Base-by-base conservation (phyloP, 306 rosid species). In the Prunus mume region DNA sequence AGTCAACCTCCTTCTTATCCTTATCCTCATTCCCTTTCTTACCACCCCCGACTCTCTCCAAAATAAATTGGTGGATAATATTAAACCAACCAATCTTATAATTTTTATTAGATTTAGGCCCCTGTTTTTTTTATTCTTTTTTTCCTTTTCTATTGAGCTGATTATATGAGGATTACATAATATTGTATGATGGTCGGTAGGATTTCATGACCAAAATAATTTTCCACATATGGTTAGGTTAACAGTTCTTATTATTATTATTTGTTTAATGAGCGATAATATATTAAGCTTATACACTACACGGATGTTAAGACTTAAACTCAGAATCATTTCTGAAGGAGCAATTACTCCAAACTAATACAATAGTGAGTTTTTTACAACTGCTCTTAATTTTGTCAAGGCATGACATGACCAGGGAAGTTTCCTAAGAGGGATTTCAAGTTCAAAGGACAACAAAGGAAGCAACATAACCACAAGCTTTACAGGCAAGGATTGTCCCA, bases 1-100 rank as follows among this genome's bases (percentile, higher is more conserved):
- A 71, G 91, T 89, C 93, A 82, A 85, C 87, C 82, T 82, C 72
- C n/a, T 25, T 6, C 11, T 25, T 61, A 9, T 61, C 11, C 92
- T 88, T 89, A 80, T 88, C 87, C 28, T 68, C 62, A 11, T 38
- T 15, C 32, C 51, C 12, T 68, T 76, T 56, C 79, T 32, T 49
- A 20, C 79, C 52, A 68, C 77, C 76, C 85, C 62, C 0, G 4
- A 27, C 52, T 10, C 20, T 63, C 24, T 27, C 30, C 66, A 20
- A 27, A 19, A 24, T n/a, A 20, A 62, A 12, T 74, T 45, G 11
- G 34, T 24, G 10, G 28, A 47, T 41, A 64, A 19, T 12, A 49
- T 12, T 13, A 49, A 12, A 49, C 54, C 57, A 52, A 71, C 41
- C n/a, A 77, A 13, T 25, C 45, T 17, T n/a, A 18, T 25, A 0